Conservation (phyloP, 805 yeast genomes). For the Clavispora santaluciae region DNA sequence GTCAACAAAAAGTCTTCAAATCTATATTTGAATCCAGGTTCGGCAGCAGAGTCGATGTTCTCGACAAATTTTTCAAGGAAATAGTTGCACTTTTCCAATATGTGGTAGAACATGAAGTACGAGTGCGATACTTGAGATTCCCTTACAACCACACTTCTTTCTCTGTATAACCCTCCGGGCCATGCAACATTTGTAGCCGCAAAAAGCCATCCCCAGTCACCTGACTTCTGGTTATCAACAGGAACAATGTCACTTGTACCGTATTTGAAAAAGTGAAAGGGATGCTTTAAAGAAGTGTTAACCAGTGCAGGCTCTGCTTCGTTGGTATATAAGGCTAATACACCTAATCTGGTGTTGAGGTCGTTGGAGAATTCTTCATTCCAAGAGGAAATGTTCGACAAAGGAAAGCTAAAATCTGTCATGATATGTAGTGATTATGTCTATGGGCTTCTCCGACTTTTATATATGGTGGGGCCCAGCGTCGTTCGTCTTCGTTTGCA, state of each 20-base stretch:
- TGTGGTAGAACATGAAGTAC: conserved; percentile 18
- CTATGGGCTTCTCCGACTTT: not conserved
- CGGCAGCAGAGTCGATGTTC: conserved; percentile 11
- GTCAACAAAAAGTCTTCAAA: conserved; percentile 13
- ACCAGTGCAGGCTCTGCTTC: conserved; percentile 17
- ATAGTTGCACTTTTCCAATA: conserved; percentile 17
- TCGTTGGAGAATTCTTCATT: conserved; percentile 5
- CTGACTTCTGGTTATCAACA: conserved; percentile 28
- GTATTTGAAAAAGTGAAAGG: conserved; percentile 38
- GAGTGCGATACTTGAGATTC: conserved; percentile 20
- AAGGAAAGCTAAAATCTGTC: not conserved
- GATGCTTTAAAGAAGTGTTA: conserved; percentile 12
- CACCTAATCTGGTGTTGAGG: conserved; percentile 10
- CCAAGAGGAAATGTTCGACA: conserved; percentile 6
- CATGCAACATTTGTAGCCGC: conserved; percentile 18
- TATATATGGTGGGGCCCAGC: not conserved
- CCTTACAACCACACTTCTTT: too few relatives aligned
- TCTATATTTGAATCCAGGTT: conserved; percentile 13
- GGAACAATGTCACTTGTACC: conserved; percentile 39
- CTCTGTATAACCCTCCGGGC: too few relatives aligned
- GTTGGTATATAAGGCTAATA: conserved; percentile 9
- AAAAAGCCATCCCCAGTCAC: conserved; percentile 20
- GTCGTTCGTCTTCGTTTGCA: too few relatives aligned
- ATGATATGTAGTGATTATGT: not conserved
- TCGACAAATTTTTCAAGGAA: conserved; percentile 14